Evolutionary conservation across 1,284 basidiomycete genomes (phyloP).

Genomic region (Vanrija humicola): DNA sequence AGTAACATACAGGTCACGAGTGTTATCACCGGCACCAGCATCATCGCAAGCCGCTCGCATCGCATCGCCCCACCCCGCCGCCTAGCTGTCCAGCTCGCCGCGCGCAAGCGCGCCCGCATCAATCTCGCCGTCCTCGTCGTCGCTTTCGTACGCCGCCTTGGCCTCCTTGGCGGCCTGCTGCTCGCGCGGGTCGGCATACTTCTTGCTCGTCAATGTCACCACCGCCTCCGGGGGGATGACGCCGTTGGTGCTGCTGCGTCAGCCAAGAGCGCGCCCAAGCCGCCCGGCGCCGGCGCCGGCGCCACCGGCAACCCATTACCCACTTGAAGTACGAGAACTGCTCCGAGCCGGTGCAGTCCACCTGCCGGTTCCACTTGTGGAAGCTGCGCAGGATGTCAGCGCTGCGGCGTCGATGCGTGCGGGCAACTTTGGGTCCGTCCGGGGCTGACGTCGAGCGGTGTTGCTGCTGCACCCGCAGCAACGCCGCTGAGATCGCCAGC

Average conservation of each 20-base stretch:
- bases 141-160: constrained; percentile 54
- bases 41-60: too few species aligned
- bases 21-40: too few species aligned
- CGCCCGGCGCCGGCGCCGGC: constrained; percentile 60
- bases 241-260: constrained; percentile 59
- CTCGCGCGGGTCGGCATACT: constrained; percentile 52
- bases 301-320: constrained; percentile 23
- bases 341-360: constrained; percentile 29
- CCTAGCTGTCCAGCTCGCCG: constrained; percentile 69
- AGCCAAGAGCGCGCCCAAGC: neutral
- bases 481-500: neutral
- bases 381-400: constrained; percentile 18
- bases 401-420: neutral
- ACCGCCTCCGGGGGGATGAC: constrained; percentile 61
- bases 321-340: constrained; percentile 39
- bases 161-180: constrained; percentile 50
- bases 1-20: too few species aligned
- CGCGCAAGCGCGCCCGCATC: constrained; percentile 59
- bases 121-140: constrained; percentile 52
- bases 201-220: constrained; percentile 58
- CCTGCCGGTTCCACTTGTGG: constrained; percentile 46
- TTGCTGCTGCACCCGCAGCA: neutral
- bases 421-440: too few species aligned
- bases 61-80: neutral
- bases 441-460: too few species aligned